These are phyloP conservation scores for Dittrichia graveolens DNA, from an alignment of 129 eudicot genomes.

Conservation along the genomic window DNA sequence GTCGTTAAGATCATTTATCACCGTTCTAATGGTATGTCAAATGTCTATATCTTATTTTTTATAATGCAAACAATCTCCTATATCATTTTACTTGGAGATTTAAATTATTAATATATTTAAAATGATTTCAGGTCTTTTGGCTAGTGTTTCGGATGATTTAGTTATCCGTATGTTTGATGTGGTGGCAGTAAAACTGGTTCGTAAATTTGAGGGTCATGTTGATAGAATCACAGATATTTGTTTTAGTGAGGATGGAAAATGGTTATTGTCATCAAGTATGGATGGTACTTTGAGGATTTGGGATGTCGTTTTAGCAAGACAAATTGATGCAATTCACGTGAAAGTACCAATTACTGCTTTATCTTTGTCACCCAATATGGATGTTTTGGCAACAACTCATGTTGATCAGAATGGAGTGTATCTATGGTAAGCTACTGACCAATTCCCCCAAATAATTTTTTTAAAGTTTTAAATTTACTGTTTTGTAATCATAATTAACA, in stretches of 20 bases:
- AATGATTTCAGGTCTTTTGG: slow-evolving; percentile 67
- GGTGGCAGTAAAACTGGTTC: slow-evolving; percentile 77
- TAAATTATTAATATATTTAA: background rate
- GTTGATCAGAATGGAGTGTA: slow-evolving; percentile 97
- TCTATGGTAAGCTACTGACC: slow-evolving; percentile 54
- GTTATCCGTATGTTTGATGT: slow-evolving; percentile 92
- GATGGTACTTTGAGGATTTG: slow-evolving; percentile 94
- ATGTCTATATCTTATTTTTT: too few relatives aligned
- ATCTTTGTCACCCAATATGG: slow-evolving; percentile 95
- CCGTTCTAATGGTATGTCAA: slow-evolving; percentile 66
- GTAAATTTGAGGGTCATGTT: slow-evolving; percentile 88
- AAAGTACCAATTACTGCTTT: slow-evolving; percentile 85
- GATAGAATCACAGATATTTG: slow-evolving; percentile 92
- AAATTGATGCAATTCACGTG: slow-evolving; percentile 85
- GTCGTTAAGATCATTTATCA: slow-evolving; percentile 81
- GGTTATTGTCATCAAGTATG: slow-evolving; percentile 98
- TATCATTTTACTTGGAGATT: background rate
- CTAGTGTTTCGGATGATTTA: slow-evolving; percentile 89
- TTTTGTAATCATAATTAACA: too few relatives aligned
- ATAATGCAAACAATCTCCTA: too few relatives aligned
- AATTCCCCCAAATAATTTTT: too few relatives aligned
- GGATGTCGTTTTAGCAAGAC: slow-evolving; percentile 93
- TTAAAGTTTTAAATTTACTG: too few relatives aligned
- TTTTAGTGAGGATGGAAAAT: slow-evolving; percentile 98
- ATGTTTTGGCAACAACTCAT: slow-evolving; percentile 93